Base-by-base conservation (phyloP, 331 rosid species). In the Quercus tomentella region DNA sequence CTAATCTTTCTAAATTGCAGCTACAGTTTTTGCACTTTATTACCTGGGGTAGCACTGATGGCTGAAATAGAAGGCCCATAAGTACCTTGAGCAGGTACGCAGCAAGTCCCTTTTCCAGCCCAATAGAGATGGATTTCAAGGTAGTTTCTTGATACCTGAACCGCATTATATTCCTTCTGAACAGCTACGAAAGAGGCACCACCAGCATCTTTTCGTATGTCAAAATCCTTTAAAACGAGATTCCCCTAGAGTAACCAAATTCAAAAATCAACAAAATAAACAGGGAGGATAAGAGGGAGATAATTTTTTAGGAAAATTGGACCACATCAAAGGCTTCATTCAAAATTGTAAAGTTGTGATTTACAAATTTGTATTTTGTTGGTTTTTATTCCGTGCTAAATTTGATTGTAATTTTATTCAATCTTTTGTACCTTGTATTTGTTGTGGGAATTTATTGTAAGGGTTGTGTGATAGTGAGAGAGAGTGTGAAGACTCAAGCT, bases 51-150 rank as follows among this genome's bases (percentile, higher is more conserved):
- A 25, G 94, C 93, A 18, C 89, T 89, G 82, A 94, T 88, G 76
- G 97, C 94, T 73, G 92, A 89, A 87, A 92, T 77, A 72, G 89
- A 75, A 79, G 98, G 94, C 7, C 98, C 97, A 76, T 86, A 89
- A 41, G 87, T 81, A 76, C 90, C 97, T 72, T 84, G 93, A 1
- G 1, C 6, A 69, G 97, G 98, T 60, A 90, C 78, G 79, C 98
- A 92, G 70, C 96, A 92, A 30, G 94, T 92, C 33, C 97, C 97
- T 81, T 94, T 94, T 45, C 98, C 98, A 17, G 94, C 97, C 98
- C 97, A 92, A 70, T 88, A 90, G 45, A 94, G 90, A 87, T 92
- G 98, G 74, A 92, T 79, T 76, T 92, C 98, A 25, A 94, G 76
- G 85, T 79, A 80, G 82, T 91, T 92, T 82, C 86, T 87, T 22